Conservation (phyloP, 1,139 yeast genomes). For the Pichia sp. region DNA sequence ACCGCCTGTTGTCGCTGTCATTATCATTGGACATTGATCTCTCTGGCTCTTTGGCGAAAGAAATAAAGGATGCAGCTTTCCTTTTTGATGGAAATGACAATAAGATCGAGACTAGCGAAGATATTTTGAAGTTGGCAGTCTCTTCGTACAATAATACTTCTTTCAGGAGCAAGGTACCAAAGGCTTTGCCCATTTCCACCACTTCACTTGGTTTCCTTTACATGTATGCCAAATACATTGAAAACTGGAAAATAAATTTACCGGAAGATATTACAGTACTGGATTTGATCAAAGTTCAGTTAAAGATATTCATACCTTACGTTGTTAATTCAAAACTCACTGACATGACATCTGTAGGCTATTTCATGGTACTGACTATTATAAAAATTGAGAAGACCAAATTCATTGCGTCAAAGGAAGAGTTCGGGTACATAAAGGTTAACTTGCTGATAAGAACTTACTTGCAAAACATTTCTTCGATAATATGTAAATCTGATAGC, state of each 20-base stretch:
- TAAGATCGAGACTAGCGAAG: slow-evolving; percentile 24
- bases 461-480: slow-evolving; percentile 40
- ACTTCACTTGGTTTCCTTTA: slow-evolving; percentile 33
- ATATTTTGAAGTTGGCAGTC: slow-evolving; percentile 37
- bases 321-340: slow-evolving; percentile 22
- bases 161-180: slow-evolving; percentile 13
- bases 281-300: slow-evolving; percentile 25
- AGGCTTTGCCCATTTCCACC: slow-evolving; percentile 28
- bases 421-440: not conserved
- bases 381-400: slow-evolving; percentile 7
- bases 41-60: slow-evolving; percentile 37
- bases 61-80: slow-evolving; percentile 29
- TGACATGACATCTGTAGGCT: slow-evolving; percentile 19
- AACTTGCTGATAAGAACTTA: slow-evolving; percentile 32
- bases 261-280: slow-evolving; percentile 12
- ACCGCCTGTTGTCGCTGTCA: slow-evolving; percentile 44
- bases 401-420: not conserved
- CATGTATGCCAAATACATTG: slow-evolving; percentile 25
- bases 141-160: slow-evolving; percentile 31
- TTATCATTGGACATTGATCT: slow-evolving; percentile 62
- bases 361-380: slow-evolving; percentile 20
- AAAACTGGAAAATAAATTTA: slow-evolving; percentile 14
- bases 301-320: slow-evolving; percentile 27
- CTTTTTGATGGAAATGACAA: slow-evolving; percentile 27
- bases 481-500: not conserved